Conservation (phyloP, 768 basidiomycete species). For the Boletus bicolor region DNA sequence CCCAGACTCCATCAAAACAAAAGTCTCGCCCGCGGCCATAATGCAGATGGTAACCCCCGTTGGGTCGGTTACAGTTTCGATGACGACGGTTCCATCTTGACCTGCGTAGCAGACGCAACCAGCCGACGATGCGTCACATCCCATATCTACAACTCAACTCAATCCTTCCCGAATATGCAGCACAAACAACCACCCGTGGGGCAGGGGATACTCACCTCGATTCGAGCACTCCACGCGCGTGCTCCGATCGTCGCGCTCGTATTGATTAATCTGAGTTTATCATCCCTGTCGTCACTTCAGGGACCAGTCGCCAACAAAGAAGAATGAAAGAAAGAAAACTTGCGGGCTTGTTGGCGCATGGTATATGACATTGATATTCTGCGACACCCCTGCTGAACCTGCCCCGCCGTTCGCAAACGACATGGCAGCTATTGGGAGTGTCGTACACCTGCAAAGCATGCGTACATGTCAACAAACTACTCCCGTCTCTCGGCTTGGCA, state of each 20-base stretch:
- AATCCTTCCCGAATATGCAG: not conserved
- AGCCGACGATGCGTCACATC: constrained; percentile 36
- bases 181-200: not conserved
- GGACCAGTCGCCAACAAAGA: not conserved
- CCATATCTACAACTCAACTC: constrained; percentile 36
- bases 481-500: not conserved
- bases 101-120: constrained; percentile 42
- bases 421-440: constrained; percentile 37
- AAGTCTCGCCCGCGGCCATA: not conserved
- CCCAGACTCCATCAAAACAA: not conserved
- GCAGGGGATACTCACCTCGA: constrained; percentile 34
- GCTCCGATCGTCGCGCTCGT: constrained; percentile 34
- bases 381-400: constrained; percentile 39
- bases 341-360: constrained; percentile 42
- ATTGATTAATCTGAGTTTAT: constrained; percentile 41
- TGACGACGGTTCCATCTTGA: constrained; percentile 32
- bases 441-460: constrained; percentile 36
- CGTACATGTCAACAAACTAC: not conserved
- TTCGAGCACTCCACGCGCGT: constrained; percentile 33
- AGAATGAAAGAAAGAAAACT: constrained; percentile 10
- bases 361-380: constrained; percentile 44
- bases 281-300: constrained; percentile 35
- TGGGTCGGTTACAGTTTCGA: constrained; percentile 16
- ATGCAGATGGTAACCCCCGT: not conserved
- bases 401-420: constrained; percentile 32